phyloP scores from a whole-genome alignment of 768 basidiomycete species.

The Termitomyces sp. region DNA sequence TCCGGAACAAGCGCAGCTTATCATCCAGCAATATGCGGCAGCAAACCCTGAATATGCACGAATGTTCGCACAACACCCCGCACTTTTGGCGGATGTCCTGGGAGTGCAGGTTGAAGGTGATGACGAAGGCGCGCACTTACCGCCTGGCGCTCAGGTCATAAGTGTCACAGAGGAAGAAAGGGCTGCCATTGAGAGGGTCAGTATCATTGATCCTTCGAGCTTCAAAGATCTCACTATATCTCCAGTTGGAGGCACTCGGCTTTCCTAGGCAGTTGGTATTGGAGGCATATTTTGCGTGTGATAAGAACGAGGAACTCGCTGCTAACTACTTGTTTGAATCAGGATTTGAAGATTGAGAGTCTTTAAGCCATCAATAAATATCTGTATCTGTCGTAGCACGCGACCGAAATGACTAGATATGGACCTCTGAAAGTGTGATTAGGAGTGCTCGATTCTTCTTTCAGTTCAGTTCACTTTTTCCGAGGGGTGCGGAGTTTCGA shows the following conservation, averaged over 20 bases:
- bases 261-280: conserved; percentile 79
- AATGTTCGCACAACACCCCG: conserved; percentile 64
- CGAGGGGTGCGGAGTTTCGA: no score
- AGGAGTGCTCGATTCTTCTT: no score
- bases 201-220: conserved; percentile 20
- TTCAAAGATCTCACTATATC: neutral
- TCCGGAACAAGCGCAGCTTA: conserved; percentile 68
- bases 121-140: conserved; percentile 34
- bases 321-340: conserved; percentile 90
- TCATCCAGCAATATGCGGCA: conserved; percentile 77
- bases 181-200: conserved; percentile 83
- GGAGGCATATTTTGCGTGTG: conserved; percentile 92
- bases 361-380: neutral
- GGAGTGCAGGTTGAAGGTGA: conserved; percentile 39
- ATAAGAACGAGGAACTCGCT: conserved; percentile 94
- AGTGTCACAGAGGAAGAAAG: conserved; percentile 83
- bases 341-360: conserved; percentile 44
- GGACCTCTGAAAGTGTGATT: neutral
- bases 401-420: neutral
- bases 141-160: conserved; percentile 57
- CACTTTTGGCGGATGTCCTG: conserved; percentile 59
- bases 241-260: conserved; percentile 79
- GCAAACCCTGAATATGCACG: conserved; percentile 75
- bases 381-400: neutral
- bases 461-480: no score